Evolutionary conservation across 768 basidiomycete genomes (phyloP), one percentile per base, ranked within the genome.

Genomic region (Auricularia sp.): DNA sequence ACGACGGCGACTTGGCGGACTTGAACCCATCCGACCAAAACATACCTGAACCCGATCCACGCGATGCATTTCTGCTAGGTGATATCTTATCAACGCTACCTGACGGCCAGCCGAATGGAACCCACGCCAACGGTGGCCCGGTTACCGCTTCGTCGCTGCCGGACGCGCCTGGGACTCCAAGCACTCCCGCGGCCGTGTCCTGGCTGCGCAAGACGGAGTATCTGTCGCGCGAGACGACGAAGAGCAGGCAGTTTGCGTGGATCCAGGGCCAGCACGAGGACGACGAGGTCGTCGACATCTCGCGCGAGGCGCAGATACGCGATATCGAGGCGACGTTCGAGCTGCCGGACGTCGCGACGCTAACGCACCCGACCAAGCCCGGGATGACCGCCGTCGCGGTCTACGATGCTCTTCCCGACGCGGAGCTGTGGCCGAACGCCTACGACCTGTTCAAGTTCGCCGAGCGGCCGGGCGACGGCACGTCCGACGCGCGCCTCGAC

Each of bases 161-260:
- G 24, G 56, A 21, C 6, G 33, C 29, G 24, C 56, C 34, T 34
- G 56, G 18, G 11, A 36, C 77, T 29, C 69, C 78, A 14, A 76
- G 81, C 18, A 77, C 82, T 61, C 81, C 85, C 59, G 69, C 74
- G 1, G 39, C 39, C 8, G 39, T 42, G 8, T 42, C 39, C 13
- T 98, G 95, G 95, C 79, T 98, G 63, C 82, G 95, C 63, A 93
- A 90, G 73, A 96, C 94, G 0, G 94, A 94, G 70, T 95, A 97
- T 70, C 82, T 95, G 14, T 63, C 13, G 44, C n/a, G 45, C 63
- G 13, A 65, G 42, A 44, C 29, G 45, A 35, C 51, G 65, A 36
- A 47, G 51, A 33, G 10, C 16, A 51, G 42, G 63, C 42, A 69
- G 18, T 36, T 36, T 45, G 3, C n/a, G 3, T 45, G 18, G 39